Base-by-base conservation (phyloP, 2,329 filamentous ascomycete species). In the Orbilia blumenaviensis region DNA sequence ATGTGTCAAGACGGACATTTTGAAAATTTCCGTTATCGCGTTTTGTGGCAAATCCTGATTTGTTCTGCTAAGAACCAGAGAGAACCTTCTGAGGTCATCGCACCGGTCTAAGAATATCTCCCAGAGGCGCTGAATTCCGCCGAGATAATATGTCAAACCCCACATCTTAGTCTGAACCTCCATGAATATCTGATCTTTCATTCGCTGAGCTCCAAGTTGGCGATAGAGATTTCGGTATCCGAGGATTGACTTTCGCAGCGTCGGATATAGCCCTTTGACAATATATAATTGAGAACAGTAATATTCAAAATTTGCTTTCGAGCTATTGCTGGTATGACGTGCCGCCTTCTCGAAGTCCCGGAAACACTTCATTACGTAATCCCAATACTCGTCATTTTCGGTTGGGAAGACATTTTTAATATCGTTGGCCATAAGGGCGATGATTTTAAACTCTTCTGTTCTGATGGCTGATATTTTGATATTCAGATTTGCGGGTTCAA, bases 341-440 rank as follows among this genome's bases (percentile, higher is more conserved):
- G 29, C 3, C 1, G 0, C 14, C 8, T 16, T 2, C 16, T 38
- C 29, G 21, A 56, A 38, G 2, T 10, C 12, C 1, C n/a, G 12
- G 14, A 36, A 56, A 8, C 18, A 6, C 3, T 14, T 32, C 5
- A 23, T 5, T 9, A 38, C 2, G 3, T 5, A 1, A 5, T 34
- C 2, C 64, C 64, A 68, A 10, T 61, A 68, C 1, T 7, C 29
- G 1, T 16, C 18, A 9, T 68, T 68, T 10, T 60, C 64, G 8
- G 4, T 18, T 0, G 64, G 64, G n/a, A 68, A 68, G 7, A 68
- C 27, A 0, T 48, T 42, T 23, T n/a, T 16, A 4, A 42, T 52
- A 10, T 61, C 42, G 6, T 6, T 18, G 0, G 52, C 52, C 1
- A 68, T 5, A 1, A 38, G 32, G 2, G 27, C 21, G 8, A 68